Evolutionary conservation across 1,284 basidiomycete genomes (phyloP), one percentile per base, ranked within the genome.

Genomic region (Puccinia triticina): DNA sequence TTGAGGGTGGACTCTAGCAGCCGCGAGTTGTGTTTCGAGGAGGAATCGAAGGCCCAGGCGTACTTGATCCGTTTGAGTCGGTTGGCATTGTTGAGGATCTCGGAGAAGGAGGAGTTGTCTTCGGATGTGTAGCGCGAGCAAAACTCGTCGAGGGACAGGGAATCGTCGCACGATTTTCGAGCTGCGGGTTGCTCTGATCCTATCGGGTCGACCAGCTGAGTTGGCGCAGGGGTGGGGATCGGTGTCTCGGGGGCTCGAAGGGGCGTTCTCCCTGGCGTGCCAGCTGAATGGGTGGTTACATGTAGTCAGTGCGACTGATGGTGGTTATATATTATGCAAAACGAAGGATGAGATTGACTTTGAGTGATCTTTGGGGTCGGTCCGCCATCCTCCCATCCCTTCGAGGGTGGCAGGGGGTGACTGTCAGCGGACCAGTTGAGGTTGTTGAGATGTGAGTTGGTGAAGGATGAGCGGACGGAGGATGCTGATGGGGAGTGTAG

Each of bases 31-130:
- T 94, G 94, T 85, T 91, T 89, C 86, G 88, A 89, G 89, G 97
- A 94, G 11, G 93, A 94, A 53, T 94, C 92, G 91, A 92, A 98
- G 11, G 95, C 95, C 95, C 95, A 97, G 0, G 88, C 90, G 89
- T 92, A 94, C 86, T 89, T 90, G 86, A 94, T 92, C 85, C 91
- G 91, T 83, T 94, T 90, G 85, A 90, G 89, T 86, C 89, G 88
- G 86, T 98, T 98, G 89, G 97, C 95, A 83, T 92, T 91, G 79
- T 95, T 91, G 78, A 98, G 88, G 83, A 97, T 95, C 83, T 93
- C 90, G 16, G 93, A 93, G 87, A 98, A 98, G 82, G 93, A 95
- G 3, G 95, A 92, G 87, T 98, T 98, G 87, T 98, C 95, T 87
- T 97, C 94, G 0, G 94, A 96, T 0, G 96, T 98, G 87, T 94